Evolutionary conservation across 495 filamentous ascomycete genomes (phyloP).

Genomic region (Aspergillus saccharolyticus): DNA sequence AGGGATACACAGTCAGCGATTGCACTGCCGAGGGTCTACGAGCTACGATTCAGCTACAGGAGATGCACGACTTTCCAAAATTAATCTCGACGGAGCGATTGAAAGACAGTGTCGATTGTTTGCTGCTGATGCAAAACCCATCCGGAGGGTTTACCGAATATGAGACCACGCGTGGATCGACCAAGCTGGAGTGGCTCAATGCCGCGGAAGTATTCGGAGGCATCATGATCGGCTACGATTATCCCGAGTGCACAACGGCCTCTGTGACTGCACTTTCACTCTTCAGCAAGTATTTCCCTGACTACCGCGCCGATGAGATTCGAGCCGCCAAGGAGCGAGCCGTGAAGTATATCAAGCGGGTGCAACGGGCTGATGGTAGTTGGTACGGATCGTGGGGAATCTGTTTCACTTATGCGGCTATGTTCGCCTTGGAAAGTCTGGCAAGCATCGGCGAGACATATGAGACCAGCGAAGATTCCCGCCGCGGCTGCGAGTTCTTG

Average conservation of each 20-base stretch:
- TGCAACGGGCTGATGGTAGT: constrained; percentile 75
- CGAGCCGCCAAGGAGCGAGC: constrained; percentile 62
- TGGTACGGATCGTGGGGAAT: constrained; percentile 99
- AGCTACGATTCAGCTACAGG: constrained; percentile 78
- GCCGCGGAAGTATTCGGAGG: constrained; percentile 94
- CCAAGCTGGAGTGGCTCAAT: constrained; percentile 78
- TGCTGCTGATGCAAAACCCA: constrained; percentile 86
- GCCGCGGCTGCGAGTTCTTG: constrained; percentile 79
- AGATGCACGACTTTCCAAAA: constrained; percentile 67
- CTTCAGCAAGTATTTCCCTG: constrained; percentile 75
- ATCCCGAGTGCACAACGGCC: constrained; percentile 95
- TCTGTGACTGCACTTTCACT: constrained; percentile 83
- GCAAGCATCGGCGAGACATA: constrained; percentile 78
- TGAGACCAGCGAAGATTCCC: constrained; percentile 61
- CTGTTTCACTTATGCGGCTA: constrained; percentile 92
- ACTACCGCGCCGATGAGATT: constrained; percentile 75
- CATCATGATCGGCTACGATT: constrained; percentile 98
- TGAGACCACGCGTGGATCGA: constrained; percentile 72
- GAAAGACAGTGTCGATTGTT: constrained; percentile 81
- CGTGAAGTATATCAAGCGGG: constrained; percentile 71
- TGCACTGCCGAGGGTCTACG: constrained; percentile 90
- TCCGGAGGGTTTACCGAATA: constrained; percentile 89
- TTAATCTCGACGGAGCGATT: constrained; percentile 70
- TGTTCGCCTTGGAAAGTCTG: constrained; percentile 91
- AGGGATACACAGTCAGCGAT: constrained; percentile 94